Percentiles rank a stretch among this genome's conserved stretches.
Evolutionary conservation across 1,139 yeast genomes (phyloP).

Genomic region (Sporopachydermia cereana): DNA sequence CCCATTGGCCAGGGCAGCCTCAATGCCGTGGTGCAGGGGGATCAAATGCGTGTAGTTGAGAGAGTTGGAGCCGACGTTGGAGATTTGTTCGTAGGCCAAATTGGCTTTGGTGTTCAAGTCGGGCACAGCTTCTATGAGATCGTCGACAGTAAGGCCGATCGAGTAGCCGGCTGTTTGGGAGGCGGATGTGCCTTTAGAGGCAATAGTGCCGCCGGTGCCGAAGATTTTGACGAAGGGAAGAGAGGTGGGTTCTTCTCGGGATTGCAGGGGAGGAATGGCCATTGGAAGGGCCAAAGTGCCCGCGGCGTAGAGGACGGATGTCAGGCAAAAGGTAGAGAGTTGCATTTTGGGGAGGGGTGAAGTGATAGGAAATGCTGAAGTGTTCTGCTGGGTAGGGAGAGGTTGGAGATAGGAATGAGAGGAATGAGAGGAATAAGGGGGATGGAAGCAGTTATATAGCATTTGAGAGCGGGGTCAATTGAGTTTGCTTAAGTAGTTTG

Average conservation of each 20-base stretch:
- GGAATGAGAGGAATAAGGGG: no score
- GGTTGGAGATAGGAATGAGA: no score
- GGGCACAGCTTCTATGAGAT: conserved; percentile 45
- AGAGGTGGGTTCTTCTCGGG: conserved; percentile 10
- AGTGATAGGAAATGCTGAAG: no score
- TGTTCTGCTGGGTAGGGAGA: no score
- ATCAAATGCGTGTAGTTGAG: conserved; percentile 32
- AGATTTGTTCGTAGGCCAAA: conserved; percentile 51
- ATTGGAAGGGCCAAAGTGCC: not conserved
- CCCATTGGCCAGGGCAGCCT: conserved; percentile 23
- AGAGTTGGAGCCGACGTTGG: conserved; percentile 56
- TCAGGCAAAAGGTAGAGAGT: conserved; percentile 1
- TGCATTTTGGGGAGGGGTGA: not conserved
- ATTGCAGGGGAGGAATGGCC: not conserved
- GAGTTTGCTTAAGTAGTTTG: no score
- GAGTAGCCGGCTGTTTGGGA: conserved; percentile 58
- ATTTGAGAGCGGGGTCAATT: no score
- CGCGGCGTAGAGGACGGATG: not conserved
- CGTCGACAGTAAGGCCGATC: conserved; percentile 56
- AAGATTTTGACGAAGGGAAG: conserved; percentile 41
- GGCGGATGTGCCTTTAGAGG: conserved; percentile 45
- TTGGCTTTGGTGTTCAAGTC: conserved; percentile 47
- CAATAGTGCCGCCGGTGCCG: conserved; percentile 69
- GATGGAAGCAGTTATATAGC: no score
- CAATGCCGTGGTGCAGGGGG: conserved; percentile 31